Base-by-base conservation (phyloP, 2,329 filamentous ascomycete species). In the Fusarium newnesense region DNA sequence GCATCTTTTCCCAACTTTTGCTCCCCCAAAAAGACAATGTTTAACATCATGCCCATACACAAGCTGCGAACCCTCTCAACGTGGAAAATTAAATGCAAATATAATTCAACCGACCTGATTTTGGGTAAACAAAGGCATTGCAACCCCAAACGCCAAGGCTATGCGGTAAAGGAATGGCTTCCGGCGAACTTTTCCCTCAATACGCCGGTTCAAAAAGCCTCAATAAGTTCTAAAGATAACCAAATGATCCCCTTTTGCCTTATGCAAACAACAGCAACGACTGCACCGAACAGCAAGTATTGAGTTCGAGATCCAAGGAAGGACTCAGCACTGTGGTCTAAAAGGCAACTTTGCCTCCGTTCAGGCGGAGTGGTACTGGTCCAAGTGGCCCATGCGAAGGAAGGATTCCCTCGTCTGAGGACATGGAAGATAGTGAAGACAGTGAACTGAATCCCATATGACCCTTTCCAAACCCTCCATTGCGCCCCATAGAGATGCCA, bases 401-500 rank as follows among this genome's bases (percentile, higher is more conserved):
- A 40, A 80, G 78, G 60, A 79, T 79, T 59, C 77, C 78, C 60
- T 83, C 83, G 53, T 84, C 82, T 9, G 83, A 84, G 13, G 82
- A 83, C 72, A 84, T 80, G 46, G 83, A 84, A 28, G 82, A 83
- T 50, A 85, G 79, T 21, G 83, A 85, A 21, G 82, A 83, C 28
- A 84, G 60, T 18, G 82, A 83, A 68, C 79, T 82, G 64, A 83
- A 80, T 39, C 81, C 81, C 37, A 81, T 80, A 53, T 83, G 82
- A 8, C 83, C 83, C 61, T 82, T 81, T n/a, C 81, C 81, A 80
- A 86, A 83, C 16, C 83, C 84, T 26, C 84, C 85, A n/a, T 80
- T 82, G n/a, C 88, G 85, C 28, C 85, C 86, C 84, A 90, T 86
- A n/a, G 85, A 87, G 37, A 89, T 83, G 21, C 88, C 88, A n/a